Percentiles rank a stretch among this genome's conserved stretches.
Evolutionary conservation across 164 flowering plant genomes (phyloP).

Genomic region (Chloranthus sessilifolius): DNA sequence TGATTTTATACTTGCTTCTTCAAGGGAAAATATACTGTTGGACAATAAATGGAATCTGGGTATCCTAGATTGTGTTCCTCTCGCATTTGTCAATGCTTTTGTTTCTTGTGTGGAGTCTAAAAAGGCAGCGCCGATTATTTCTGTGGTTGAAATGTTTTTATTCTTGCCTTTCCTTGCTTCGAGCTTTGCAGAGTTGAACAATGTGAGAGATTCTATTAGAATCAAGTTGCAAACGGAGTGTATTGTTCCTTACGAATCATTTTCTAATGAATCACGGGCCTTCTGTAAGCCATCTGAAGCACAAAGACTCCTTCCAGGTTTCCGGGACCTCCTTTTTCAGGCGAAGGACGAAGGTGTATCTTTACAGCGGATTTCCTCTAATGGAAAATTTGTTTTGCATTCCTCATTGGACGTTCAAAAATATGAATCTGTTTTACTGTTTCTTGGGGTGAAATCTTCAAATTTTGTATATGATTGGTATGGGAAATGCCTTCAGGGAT

Average conservation of each 20-base stretch:
- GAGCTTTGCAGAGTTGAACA: conserved; percentile 7
- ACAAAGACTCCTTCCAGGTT: conserved; percentile 9
- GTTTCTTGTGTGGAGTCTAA: conserved; percentile 9
- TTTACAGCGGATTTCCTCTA: conserved; percentile 12
- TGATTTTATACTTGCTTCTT: conserved; percentile 48
- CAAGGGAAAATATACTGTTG: conserved; percentile 43
- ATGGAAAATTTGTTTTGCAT: conserved; percentile 7
- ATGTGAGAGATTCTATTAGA: no score
- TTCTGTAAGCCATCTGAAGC: conserved; percentile 10
- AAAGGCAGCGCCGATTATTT: conserved; percentile 4
- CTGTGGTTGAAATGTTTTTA: not conserved
- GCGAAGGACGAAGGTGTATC: conserved; percentile 17
- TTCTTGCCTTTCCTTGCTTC: conserved; percentile 16
- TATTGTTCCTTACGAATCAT: not conserved
- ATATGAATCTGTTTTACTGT: conserved; percentile 6
- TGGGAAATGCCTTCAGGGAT: conserved; percentile 2
- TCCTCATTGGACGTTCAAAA: not conserved
- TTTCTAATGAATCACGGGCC: not conserved
- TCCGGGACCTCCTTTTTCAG: conserved; percentile 16
- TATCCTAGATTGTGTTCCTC: conserved; percentile 18
- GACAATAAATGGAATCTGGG: conserved; percentile 46
- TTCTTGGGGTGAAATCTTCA: conserved; percentile 6
- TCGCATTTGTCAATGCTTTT: conserved; percentile 21
- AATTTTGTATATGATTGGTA: no score
- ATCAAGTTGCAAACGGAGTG: not conserved